Evolutionary conservation across 2,329 filamentous ascomycete species (phyloP), one percentile per base, ranked within the genome.

Genomic region (Hymenoscyphus linearis): DNA sequence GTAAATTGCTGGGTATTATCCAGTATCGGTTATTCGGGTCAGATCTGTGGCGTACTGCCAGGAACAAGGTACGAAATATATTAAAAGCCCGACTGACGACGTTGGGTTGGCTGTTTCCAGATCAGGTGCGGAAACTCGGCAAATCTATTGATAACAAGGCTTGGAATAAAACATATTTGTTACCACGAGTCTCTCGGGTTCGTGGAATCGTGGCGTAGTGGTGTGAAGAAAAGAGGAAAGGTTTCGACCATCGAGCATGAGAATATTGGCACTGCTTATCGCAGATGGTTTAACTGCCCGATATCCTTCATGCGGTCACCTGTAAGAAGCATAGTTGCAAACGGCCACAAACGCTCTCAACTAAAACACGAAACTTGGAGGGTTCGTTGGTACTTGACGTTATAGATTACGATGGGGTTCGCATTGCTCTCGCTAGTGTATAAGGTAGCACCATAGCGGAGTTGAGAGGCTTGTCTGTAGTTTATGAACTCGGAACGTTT

Each of bases 401-500:
- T 12, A 12, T 47, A n/a, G n/a, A 12, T 22, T 50, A 50, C 9
- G 12, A 22, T 50, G 7, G 18, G n/a, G 52, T 34, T 34, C 9
- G 47, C 44, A 59, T 37, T 31, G 27, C 34, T 36, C 25, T 18
- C 31, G 52, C 22, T 25, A 44, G 36, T 27, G 10, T 16, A n/a
- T n/a, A 16, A 27, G 27, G 36, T n/a, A 44, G n/a, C n/a, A n/a
- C n/a, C n/a, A n/a, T n/a, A n/a, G 40, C 40, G n/a, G 18, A 47
- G 18, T 37, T 50, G 35, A 55, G 58, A 55, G 47, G 58, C 36
- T 59, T 59, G 26, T 50, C 13, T 55, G 40, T 27, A 25, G 13
- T 37, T 40, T 25, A 22, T 47, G 36, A 59, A 36, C 64, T 62
- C 40, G 18, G 58, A 59, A 59, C 58, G 64, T 65, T 65, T 65